Evolutionary conservation across 192 early-diverging fungal species (phyloP).

Genomic region (Paraglomus occultum): DNA sequence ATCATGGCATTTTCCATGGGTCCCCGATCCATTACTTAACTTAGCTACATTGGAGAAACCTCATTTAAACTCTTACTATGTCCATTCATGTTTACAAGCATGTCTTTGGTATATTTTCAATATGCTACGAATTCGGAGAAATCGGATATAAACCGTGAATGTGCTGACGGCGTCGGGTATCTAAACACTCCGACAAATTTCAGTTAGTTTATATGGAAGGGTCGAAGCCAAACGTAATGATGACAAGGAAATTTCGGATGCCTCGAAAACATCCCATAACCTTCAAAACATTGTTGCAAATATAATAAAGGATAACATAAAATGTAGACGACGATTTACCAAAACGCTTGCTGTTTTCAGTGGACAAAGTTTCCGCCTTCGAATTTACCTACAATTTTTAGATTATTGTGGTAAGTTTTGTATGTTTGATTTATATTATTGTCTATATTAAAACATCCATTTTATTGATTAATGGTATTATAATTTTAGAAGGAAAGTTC

Average conservation of each 20-base stretch:
- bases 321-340: slow-evolving; percentile 15
- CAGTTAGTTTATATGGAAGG: slow-evolving; percentile 30
- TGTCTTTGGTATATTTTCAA: slow-evolving; percentile 24
- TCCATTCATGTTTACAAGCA: slow-evolving; percentile 24
- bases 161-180: slow-evolving; percentile 16
- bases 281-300: slow-evolving; percentile 25
- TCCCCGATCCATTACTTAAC: slow-evolving; percentile 18
- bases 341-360: slow-evolving; percentile 24
- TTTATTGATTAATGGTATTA: neutral
- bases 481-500: slow-evolving; percentile 28
- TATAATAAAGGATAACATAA: slow-evolving; percentile 27
- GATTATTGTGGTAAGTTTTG: slow-evolving; percentile 27
- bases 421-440: slow-evolving; percentile 16
- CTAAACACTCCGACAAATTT: slow-evolving; percentile 29
- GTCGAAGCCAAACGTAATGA: slow-evolving; percentile 10
- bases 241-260: slow-evolving; percentile 23
- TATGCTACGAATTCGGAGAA: slow-evolving; percentile 26
- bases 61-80: slow-evolving; percentile 26
- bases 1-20: slow-evolving; percentile 27
- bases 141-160: slow-evolving; percentile 20
- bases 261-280: slow-evolving; percentile 25
- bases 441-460: slow-evolving; percentile 4
- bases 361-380: slow-evolving; percentile 28
- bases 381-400: slow-evolving; percentile 24
- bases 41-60: slow-evolving; percentile 24